Conservation (phyloP, 2,329 filamentous ascomycete species). For the Alternaria ethzedia region DNA sequence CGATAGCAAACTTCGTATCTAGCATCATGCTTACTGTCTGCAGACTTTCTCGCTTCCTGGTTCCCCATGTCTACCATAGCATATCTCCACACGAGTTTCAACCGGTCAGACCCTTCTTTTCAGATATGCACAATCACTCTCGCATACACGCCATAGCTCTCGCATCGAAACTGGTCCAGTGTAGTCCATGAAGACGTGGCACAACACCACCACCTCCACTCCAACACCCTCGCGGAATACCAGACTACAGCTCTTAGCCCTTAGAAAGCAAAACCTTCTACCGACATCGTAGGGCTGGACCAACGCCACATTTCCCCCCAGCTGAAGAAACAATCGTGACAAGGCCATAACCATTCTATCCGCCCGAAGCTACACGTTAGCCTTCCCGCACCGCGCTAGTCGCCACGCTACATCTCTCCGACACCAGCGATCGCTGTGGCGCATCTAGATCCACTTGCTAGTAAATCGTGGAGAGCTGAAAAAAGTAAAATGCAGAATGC, state of each 20-base stretch:
- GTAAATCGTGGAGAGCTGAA: constrained; percentile 5
- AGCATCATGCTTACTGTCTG: background rate
- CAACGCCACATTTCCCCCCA: background rate
- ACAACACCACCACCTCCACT: background rate
- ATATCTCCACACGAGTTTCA: background rate
- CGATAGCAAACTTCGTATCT: background rate
- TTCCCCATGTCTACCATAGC: background rate
- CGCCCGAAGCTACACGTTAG: background rate
- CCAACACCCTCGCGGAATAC: background rate
- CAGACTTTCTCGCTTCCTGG: background rate
- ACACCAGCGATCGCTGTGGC: background rate
- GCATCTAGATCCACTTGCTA: background rate
- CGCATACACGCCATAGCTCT: background rate
- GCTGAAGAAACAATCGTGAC: background rate
- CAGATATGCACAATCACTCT: background rate
- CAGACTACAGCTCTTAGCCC: background rate
- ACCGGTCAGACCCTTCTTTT: background rate
- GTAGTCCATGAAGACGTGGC: background rate
- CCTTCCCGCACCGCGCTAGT: background rate
- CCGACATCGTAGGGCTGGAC: background rate
- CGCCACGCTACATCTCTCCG: background rate
- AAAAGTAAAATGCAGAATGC: background rate
- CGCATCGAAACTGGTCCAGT: background rate
- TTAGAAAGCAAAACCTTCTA: background rate
- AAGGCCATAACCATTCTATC: background rate